phyloP scores from a whole-genome alignment of 1,284 basidiomycete genomes.

The Pseudozyma tsukubaensis region DNA sequence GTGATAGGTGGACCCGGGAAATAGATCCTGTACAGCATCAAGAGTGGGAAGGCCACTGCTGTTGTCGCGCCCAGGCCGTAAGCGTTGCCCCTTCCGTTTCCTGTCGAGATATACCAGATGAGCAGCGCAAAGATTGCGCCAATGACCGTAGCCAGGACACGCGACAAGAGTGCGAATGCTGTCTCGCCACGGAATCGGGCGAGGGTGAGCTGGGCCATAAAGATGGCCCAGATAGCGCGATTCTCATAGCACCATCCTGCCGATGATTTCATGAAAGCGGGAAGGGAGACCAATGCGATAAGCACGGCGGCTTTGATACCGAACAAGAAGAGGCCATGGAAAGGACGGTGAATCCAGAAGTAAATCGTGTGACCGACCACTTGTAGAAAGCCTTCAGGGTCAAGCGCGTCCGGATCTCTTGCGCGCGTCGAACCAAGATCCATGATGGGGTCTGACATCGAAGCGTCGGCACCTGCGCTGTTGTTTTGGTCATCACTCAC shows the following conservation, averaged over 20 bases:
- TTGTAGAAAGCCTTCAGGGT: slow-evolving; percentile 70
- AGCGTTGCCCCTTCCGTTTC: slow-evolving; percentile 72
- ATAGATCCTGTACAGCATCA: slow-evolving; percentile 75
- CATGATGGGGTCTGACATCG: slow-evolving; percentile 25
- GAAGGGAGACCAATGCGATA: slow-evolving; percentile 71
- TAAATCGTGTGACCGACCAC: slow-evolving; percentile 52
- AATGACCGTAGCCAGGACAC: slow-evolving; percentile 56
- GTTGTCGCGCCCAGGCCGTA: slow-evolving; percentile 80
- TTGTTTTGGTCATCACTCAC: slow-evolving; percentile 2
- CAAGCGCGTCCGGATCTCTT: slow-evolving; percentile 80
- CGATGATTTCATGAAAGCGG: slow-evolving; percentile 51
- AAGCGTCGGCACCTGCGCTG: not conserved
- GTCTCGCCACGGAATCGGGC: slow-evolving; percentile 64
- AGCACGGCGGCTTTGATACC: slow-evolving; percentile 82
- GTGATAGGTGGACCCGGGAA: slow-evolving; percentile 80
- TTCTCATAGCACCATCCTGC: slow-evolving; percentile 63
- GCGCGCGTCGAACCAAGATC: slow-evolving; percentile 72
- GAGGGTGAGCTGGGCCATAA: slow-evolving; percentile 66
- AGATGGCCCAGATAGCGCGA: slow-evolving; percentile 63
- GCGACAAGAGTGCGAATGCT: slow-evolving; percentile 54
- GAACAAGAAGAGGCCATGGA: slow-evolving; percentile 73
- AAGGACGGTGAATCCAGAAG: slow-evolving; percentile 43
- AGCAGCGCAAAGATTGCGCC: slow-evolving; percentile 76
- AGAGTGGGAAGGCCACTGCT: slow-evolving; percentile 77
- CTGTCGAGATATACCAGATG: slow-evolving; percentile 77